Evolutionary conservation across 371 early-diverging fungal genomes (phyloP).

Genomic region (Syncephalis plumigaleata): DNA sequence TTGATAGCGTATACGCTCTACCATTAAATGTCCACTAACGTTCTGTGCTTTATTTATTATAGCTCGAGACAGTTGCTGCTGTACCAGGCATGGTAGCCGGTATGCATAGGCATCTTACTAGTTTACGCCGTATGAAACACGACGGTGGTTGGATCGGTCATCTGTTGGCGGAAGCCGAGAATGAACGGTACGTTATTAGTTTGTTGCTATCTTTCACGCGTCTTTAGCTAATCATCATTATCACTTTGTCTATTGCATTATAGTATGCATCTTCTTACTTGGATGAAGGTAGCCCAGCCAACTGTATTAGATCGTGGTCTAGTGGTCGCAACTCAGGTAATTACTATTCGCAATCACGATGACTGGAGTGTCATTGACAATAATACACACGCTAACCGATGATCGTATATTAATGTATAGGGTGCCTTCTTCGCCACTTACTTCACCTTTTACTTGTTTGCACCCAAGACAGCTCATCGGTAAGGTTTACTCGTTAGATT

Average conservation of each 20-base stretch:
- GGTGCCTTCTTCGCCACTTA: slow-evolving; percentile 84
- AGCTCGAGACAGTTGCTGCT: slow-evolving; percentile 6
- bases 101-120: slow-evolving; percentile 66
- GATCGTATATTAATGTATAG: slow-evolving; percentile 27
- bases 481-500: slow-evolving; percentile 17
- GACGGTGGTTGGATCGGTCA: slow-evolving; percentile 82
- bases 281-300: slow-evolving; percentile 63
- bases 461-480: slow-evolving; percentile 75
- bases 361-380: no score
- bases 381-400: neutral
- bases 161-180: slow-evolving; percentile 81
- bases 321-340: slow-evolving; percentile 28
- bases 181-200: slow-evolving; percentile 23
- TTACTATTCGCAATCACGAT: no score
- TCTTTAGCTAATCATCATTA: neutral
- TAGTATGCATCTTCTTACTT: slow-evolving; percentile 77
- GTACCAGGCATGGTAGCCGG: slow-evolving; percentile 91
- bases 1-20: slow-evolving; percentile 41
- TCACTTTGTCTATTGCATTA: slow-evolving; percentile 11
- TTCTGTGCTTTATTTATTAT: neutral
- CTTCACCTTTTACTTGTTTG: slow-evolving; percentile 64
- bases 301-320: slow-evolving; percentile 35
- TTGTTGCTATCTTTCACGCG: neutral
- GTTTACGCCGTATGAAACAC: slow-evolving; percentile 59
- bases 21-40: neutral